Conservation (phyloP, 768 basidiomycete genomes). For the Tremella mesenterica region DNA sequence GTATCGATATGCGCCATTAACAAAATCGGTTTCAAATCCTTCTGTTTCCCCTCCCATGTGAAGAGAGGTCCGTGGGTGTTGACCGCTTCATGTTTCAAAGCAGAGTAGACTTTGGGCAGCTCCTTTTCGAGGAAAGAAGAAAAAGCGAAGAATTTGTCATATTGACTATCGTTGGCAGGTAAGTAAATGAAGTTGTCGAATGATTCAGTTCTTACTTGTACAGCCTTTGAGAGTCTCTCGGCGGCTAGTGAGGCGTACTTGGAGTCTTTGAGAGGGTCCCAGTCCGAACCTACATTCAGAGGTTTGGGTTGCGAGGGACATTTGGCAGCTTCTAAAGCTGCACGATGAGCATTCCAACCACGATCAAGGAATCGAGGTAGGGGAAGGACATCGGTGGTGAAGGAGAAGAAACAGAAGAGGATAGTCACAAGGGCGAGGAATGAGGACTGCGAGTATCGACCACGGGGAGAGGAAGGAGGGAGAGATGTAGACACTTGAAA, state of each 20-base stretch:
- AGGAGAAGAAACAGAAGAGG: too few species aligned
- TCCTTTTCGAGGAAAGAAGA: conserved; percentile 32
- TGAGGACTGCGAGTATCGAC: too few species aligned
- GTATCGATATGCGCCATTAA: conserved; percentile 49
- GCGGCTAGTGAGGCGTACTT: conserved; percentile 27
- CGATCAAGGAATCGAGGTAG: too few species aligned
- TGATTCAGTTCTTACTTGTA: conserved; percentile 37
- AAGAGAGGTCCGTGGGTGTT: conserved; percentile 70
- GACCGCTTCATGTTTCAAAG: conserved; percentile 57
- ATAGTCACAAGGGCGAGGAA: too few species aligned
- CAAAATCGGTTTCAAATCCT: conserved; percentile 60
- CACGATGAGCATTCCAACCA: too few species aligned
- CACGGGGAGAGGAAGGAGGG: too few species aligned
- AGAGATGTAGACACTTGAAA: too few species aligned
- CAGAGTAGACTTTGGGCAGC: conserved; percentile 30
- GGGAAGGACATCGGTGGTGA: too few species aligned
- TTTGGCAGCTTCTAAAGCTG: conserved; percentile 14
- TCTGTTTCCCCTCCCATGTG: conserved; percentile 60
- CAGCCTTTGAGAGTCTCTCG: conserved; percentile 24
- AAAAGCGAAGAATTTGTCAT: conserved; percentile 34
- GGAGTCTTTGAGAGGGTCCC: conserved; percentile 25
- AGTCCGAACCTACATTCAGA: conserved; percentile 22
- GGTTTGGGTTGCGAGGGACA: conserved; percentile 31
- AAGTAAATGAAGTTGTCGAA: conserved; percentile 33
- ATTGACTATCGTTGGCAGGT: conserved; percentile 20